These are phyloP conservation scores for Suhomyces chickasaworum DNA, from an alignment of 1,139 yeast genomes.

Conservation along the genomic window DNA sequence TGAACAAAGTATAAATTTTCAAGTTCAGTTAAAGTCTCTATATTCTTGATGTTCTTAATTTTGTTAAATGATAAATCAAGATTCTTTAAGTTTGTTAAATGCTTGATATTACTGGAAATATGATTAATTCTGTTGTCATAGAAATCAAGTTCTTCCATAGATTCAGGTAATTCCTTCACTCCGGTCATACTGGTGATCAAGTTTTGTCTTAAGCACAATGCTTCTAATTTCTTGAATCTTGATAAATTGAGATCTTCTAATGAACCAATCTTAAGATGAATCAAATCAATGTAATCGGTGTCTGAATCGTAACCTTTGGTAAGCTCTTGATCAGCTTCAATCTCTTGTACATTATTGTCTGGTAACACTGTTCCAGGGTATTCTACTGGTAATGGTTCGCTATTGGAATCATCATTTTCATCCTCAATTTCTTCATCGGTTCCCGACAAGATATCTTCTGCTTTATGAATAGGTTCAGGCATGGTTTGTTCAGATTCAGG, in stretches of 20 bases:
- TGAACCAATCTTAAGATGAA: conserved; percentile 75
- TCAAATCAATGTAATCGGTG: conserved; percentile 67
- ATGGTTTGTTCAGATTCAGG: not conserved
- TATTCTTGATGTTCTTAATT: conserved; percentile 81
- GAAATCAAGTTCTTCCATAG: conserved; percentile 76
- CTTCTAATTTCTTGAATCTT: conserved; percentile 59
- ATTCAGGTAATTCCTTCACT: conserved; percentile 59
- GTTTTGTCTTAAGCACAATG: conserved; percentile 82
- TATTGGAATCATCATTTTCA: conserved; percentile 28
- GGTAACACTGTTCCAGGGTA: conserved; percentile 56
- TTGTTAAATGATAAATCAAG: conserved; percentile 91
- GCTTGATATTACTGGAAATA: conserved; percentile 68
- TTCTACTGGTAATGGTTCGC: conserved; percentile 41
- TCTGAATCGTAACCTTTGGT: conserved; percentile 65
- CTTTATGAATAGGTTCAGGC: conserved; percentile 4
- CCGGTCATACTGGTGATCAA: conserved; percentile 72
- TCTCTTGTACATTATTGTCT: conserved; percentile 50
- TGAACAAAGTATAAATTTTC: conserved; percentile 83
- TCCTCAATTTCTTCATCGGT: conserved; percentile 27
- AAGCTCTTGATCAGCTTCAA: conserved; percentile 58
- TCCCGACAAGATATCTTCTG: conserved; percentile 14
- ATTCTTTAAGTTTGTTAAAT: conserved; percentile 56
- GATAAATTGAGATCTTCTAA: conserved; percentile 64
- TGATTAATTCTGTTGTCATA: conserved; percentile 92
- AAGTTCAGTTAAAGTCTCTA: conserved; percentile 63